Base-by-base conservation (phyloP, 257 asterid species). In the Nemophila menziesii region DNA sequence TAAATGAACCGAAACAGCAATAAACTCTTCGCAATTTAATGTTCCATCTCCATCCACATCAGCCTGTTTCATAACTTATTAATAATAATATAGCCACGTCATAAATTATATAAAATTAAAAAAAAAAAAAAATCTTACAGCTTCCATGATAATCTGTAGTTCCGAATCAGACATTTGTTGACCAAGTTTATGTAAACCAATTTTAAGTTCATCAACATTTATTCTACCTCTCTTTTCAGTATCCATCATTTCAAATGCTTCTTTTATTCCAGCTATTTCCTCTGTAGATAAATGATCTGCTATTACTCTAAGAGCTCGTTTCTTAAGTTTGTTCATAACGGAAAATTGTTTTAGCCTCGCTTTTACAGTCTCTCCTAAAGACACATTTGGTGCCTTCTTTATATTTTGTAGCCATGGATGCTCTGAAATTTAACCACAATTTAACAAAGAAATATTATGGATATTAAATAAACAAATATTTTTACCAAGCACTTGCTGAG, bases 341-440 rank as follows among this genome's bases (percentile, higher is more conserved):
- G 82, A 72, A 52, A 79, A 75, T 46, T 79, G 86, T 43, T 72
- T 79, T 43, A 79, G 80, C 69, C 86, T 69, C 39, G 92, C 74
- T 67, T 75, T 79, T 12, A 79, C 92, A 11, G 72, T 70, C 64
- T 79, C 86, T 14, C 92, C 92, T 37, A 79, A 55, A 16, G 86
- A 67, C 33, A 75, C 73, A 29, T 79, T 79, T n/a, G 92, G 77
- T 24, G 86, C 75, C 58, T 75, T 72, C 54, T 79, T 73, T 26
- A 61, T 64, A 67, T 79, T 68, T 49, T 65, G 82, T 44, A 79
- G 22, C 92, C 92, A 79, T 5, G 92, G 73, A 60, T 79, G 92
- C 56, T 75, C 86, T 75, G 73, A 4, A 52, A 46, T 49, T n/a
- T 27, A 53, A n/a, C n/a, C n/a, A n/a, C n/a, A n/a, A n/a, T n/a